phyloP scores from a whole-genome alignment of 2,329 filamentous ascomycete species.

The Fusarium chuoi region DNA sequence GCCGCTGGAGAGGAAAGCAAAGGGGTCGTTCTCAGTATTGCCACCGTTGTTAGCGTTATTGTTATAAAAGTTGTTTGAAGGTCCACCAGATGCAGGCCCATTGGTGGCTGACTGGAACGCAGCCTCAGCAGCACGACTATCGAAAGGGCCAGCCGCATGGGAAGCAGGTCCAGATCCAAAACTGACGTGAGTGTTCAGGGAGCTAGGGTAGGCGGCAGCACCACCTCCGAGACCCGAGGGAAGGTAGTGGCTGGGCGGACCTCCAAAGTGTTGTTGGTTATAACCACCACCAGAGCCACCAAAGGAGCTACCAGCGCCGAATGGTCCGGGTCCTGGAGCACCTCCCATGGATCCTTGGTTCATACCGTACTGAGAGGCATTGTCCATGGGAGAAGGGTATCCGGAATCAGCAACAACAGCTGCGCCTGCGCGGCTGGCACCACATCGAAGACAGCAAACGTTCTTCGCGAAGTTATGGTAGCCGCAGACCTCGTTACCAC shows the following conservation, averaged over 20 bases:
- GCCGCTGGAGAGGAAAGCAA: constrained; percentile 80
- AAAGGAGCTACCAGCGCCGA: constrained; percentile 76
- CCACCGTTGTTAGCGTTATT: constrained; percentile 72
- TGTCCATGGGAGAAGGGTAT: constrained; percentile 91
- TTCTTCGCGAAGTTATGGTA: constrained; percentile 99
- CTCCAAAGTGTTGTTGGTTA: constrained; percentile 87
- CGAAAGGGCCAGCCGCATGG: constrained; percentile 87
- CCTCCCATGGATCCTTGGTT: constrained; percentile 87
- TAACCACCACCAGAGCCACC: constrained; percentile 70
- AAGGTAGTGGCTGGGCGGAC: constrained; percentile 88
- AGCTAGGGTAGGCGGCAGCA: constrained; percentile 77
- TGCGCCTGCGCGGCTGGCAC: constrained; percentile 91
- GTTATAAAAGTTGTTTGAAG: constrained; percentile 63
- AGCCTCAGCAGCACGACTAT: constrained; percentile 91
- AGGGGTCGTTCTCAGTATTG: constrained; percentile 76
- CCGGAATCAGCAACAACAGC: constrained; percentile 94
- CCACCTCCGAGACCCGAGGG: constrained; percentile 82
- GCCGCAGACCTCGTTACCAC: constrained; percentile 93
- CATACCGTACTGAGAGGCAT: constrained; percentile 84
- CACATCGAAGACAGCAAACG: constrained; percentile 95
- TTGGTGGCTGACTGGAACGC: constrained; percentile 92
- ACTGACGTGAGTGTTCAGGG: constrained; percentile 77
- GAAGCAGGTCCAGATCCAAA: constrained; percentile 81
- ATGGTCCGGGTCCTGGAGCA: constrained; percentile 80
- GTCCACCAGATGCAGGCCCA: constrained; percentile 79